Base-by-base conservation (phyloP, 1,284 basidiomycete genomes). In the Xerocomus nothofagi region DNA sequence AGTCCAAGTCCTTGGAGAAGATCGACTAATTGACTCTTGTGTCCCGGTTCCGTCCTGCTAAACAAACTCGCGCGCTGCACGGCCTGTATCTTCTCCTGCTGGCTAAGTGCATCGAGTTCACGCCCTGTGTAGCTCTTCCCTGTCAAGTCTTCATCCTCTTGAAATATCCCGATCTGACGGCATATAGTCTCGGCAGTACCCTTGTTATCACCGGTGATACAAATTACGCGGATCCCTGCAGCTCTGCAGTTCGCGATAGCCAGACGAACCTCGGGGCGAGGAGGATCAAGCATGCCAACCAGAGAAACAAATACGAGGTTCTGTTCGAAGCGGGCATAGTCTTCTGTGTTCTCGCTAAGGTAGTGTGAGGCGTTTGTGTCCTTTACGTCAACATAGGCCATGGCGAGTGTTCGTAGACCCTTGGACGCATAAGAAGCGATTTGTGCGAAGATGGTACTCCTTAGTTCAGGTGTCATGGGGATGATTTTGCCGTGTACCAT, bases 171-270 rank as follows among this genome's bases (percentile, higher is more conserved):
- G 69, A 99, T 96, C 68, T 94, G 86, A 50, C 93, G 80, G 69
- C 94, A 98, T 65, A 99, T 98, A 20, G 94, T 92, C 76, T 98
- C 95, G 43, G 96, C 97, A 20, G 97, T 99, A 58, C 88, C 87
- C 77, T 97, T 96, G 76, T 98, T 98, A 73, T 99, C 97, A 33
- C 97, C 97, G 2, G 97, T 99, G 68, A 99, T 98, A 61, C 97
- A 95, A 57, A 99, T 87, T 36, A 98, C 93, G 37, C 94, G 83
- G 60, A 99, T 98, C 21, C 97, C 97, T 4, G 97, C 97, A 23
- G 88, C 86, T 58, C 79, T 84, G 74, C 95, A 98, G 66, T 92
- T 92, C 33, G 86, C 88, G 34, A 99, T 86, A 14, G 97, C 96
- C 32, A 72, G 76, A 38, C 81, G 80, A 23, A 95, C 96, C 71